Base-by-base conservation (phyloP, 1,139 yeast species). In the Scheffersomyces stambukii region DNA sequence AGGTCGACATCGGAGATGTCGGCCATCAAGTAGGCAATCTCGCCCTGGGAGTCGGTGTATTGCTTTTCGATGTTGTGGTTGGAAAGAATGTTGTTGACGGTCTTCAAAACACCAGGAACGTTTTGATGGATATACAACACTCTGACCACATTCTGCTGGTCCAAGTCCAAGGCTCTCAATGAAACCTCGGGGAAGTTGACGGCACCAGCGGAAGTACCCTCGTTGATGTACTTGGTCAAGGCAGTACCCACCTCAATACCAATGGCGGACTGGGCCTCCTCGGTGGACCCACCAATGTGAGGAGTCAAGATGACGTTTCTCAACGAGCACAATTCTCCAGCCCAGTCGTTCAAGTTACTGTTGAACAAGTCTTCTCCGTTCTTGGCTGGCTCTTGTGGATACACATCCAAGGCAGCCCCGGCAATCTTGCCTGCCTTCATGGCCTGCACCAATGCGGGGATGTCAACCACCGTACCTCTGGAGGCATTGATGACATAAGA, bases 171-270 rank as follows among this genome's bases (percentile, higher is more conserved):
- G 18, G 91, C 82, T 67, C 97, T 84, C 51, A 91, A 72, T 13
- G 91, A 69, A 44, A 93, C 97, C 67, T 93, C 98, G 50, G 99
- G 98, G 95, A 93, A 89, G 72, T 91, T 91, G 38, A 91, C 98
- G 6, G 98, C 91, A 50, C 96, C 97, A 33, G 75, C 74, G n/a
- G 97, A 83, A 48, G 80, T 72, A 67, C 98, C 98, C 68, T 91
- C 98, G 61, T 89, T 91, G 57, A 91, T 82, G 67, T 88, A 93
- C 58, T 85, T 86, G 43, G 89, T 71, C 52, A 91, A 72, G 18
- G 95, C 77, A 28, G 83, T 70, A 35, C 82, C 88, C 37, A 91
- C 99, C 66, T 91, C 99, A 38, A 89, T 70, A 63, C 99, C 98
- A 55, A 91, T 91, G 29, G 97, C 95, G 37, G 88, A 77, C 71